phyloP scores from a whole-genome alignment of 2,329 filamentous ascomycete species.

The Fusarium subtropicale region DNA sequence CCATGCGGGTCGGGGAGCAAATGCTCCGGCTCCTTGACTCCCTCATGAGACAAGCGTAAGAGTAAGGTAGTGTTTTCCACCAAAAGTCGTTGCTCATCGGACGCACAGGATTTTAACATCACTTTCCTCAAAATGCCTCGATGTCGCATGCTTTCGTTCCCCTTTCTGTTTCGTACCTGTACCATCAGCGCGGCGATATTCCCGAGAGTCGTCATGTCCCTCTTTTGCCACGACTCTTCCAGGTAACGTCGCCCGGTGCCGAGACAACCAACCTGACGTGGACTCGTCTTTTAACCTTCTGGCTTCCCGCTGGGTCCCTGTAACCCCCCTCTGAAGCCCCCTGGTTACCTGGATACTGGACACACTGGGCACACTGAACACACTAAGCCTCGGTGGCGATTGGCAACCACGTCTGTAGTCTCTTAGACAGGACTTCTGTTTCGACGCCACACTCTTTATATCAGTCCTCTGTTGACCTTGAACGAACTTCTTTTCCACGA shows the following conservation, averaged over 20 bases:
- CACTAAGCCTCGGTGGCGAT: slow-evolving; percentile 41
- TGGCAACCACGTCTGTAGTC: slow-evolving; percentile 39
- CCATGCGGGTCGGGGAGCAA: slow-evolving; percentile 50
- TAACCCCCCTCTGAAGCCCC: slow-evolving; percentile 27
- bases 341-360: slow-evolving; percentile 18
- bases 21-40: slow-evolving; percentile 50
- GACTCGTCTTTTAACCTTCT: slow-evolving; percentile 31
- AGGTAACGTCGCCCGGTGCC: slow-evolving; percentile 39
- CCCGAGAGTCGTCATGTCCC: slow-evolving; percentile 40
- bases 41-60: slow-evolving; percentile 43
- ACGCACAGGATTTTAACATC: slow-evolving; percentile 47
- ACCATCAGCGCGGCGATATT: slow-evolving; percentile 31
- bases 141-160: slow-evolving; percentile 41
- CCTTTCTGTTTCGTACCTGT: slow-evolving; percentile 20
- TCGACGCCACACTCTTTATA: slow-evolving; percentile 46
- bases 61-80: slow-evolving; percentile 40
- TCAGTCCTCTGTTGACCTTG: slow-evolving; percentile 43
- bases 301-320: slow-evolving; percentile 38
- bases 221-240: slow-evolving; percentile 43
- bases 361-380: slow-evolving; percentile 15
- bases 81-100: slow-evolving; percentile 41
- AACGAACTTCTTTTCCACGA: slow-evolving; percentile 16
- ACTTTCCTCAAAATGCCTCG: slow-evolving; percentile 50
- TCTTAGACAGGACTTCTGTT: slow-evolving; percentile 17
- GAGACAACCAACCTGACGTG: slow-evolving; percentile 38